Evolutionary conservation across 345 rosid species (phyloP).

Genomic region (Gossypium longicalyx): DNA sequence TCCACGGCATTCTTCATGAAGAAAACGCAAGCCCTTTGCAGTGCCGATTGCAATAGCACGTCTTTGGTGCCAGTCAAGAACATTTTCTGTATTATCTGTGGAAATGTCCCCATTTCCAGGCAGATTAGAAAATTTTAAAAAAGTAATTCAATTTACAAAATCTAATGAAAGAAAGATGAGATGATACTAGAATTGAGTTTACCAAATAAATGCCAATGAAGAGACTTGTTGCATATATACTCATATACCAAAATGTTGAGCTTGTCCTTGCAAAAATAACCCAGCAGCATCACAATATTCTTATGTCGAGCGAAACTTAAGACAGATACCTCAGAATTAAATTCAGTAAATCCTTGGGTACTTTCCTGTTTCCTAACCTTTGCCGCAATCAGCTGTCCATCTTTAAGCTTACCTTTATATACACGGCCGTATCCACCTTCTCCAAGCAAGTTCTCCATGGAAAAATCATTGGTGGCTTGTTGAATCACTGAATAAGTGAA

Average conservation of each 20-base stretch:
- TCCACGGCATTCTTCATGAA: conserved; percentile 63
- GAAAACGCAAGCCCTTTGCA: conserved; percentile 59
- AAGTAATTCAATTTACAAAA: too few relatives aligned
- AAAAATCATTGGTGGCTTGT: conserved; percentile 46
- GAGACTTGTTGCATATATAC: conserved; percentile 64
- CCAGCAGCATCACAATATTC: conserved; percentile 69
- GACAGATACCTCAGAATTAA: conserved; percentile 49
- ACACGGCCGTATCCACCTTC: conserved; percentile 67
- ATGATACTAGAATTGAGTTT: neutral
- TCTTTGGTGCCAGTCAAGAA: conserved; percentile 60
- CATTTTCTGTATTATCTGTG: conserved; percentile 29
- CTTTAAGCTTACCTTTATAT: conserved; percentile 49
- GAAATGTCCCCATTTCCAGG: conserved; percentile 8
- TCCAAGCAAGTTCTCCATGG: conserved; percentile 44
- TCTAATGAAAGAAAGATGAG: neutral
- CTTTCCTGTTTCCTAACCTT: conserved; percentile 61
- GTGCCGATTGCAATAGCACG: conserved; percentile 52
- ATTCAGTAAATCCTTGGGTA: conserved; percentile 49
- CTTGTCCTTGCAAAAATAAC: conserved; percentile 60
- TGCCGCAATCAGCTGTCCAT: conserved; percentile 55
- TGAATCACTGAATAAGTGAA: conserved; percentile 49
- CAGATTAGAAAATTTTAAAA: too few relatives aligned
- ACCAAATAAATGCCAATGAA: conserved; percentile 61
- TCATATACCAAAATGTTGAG: conserved; percentile 61
- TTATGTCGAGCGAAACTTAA: conserved; percentile 59